Evolutionary conservation across 202 grass and related monocot species (phyloP).

Genomic region (Schoenoplectus tabernaemontani): DNA sequence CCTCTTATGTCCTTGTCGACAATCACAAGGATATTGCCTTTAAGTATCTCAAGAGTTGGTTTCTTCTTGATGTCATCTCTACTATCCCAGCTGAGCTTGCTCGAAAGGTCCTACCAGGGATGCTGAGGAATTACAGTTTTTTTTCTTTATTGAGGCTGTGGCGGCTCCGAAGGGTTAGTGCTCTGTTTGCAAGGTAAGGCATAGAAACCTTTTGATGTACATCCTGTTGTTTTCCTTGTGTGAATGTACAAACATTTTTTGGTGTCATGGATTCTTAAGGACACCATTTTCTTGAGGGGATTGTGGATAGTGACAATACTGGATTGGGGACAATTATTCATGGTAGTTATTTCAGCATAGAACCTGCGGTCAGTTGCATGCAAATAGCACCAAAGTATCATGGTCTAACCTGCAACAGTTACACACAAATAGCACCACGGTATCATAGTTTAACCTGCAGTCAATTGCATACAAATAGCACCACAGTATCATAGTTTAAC

Average conservation of each 20-base stretch:
- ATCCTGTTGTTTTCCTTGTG: not conserved
- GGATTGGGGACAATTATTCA: not conserved
- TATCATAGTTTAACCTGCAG: not conserved
- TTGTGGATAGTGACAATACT: not conserved
- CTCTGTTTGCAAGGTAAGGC: conserved; percentile 83
- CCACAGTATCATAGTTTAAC: not conserved
- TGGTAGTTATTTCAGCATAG: not conserved
- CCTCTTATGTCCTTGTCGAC: conserved; percentile 60
- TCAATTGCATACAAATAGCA: not conserved
- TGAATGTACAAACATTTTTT: not conserved
- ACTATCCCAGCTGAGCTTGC: conserved; percentile 73
- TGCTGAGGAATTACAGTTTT: conserved; percentile 70
- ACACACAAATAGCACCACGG: too few relatives aligned
- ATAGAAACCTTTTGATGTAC: not conserved
- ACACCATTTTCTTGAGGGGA: not conserved
- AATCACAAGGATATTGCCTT: conserved; percentile 56
- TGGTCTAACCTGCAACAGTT: too few relatives aligned
- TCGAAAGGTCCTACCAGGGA: conserved; percentile 51
- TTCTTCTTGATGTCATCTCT: conserved; percentile 73
- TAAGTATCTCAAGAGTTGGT: conserved; percentile 72
- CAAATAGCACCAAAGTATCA: not conserved
- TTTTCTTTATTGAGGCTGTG: conserved; percentile 96
- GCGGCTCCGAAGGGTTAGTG: conserved; percentile 95
- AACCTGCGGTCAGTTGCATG: not conserved
- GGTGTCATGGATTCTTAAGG: not conserved